Base-by-base conservation (phyloP, 139 green algal species). In the Trebouxia sp. region DNA sequence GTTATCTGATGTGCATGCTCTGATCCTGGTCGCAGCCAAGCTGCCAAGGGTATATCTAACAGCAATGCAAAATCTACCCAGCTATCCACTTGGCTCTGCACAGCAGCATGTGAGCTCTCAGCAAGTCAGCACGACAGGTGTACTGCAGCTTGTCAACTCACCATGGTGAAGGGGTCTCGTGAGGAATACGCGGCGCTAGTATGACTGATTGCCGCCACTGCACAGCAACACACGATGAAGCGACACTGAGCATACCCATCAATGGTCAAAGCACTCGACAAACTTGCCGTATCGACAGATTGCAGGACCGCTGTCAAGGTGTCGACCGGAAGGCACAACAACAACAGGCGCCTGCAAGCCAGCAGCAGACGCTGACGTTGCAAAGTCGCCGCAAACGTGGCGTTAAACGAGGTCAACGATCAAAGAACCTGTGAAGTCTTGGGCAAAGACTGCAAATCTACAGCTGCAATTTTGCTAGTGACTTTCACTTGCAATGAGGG, bases 141-240 rank as follows among this genome's bases (percentile, higher is more conserved):
- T n/a, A n/a, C n/a, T n/a, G n/a, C n/a, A n/a, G n/a, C n/a, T n/a
- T n/a, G n/a, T n/a, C n/a, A n/a, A 11, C 69, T 41, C 26, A 77
- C 69, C 69, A 56, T 51, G 0, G n/a, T 56, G 3, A 77, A 26
- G 24, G 69, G 42, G 22, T 77, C 22, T 10, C n/a, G 53, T 20
- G 24, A 56, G 30, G 69, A 53, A 51, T 77, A 77, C 10, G 43
- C 43, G 38, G n/a, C 41, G 26, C 22, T 24, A 10, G 41, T 53
- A 10, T 53, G 39, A 41, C 69, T 53, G 43, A 77, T 53, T 41
- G 69, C 69, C 69, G 69, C 69, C 38, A 77, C 69, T 77, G 69
- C 41, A 77, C 10, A 38, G 41, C 5, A 15, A 6, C 5, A 17
- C 11, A 37, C 11, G 26, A 4, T 35, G 15, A 24, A n/a, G 28